Evolutionary conservation across 192 early-diverging fungal genomes (phyloP), one percentile per base, ranked within the genome.

Genomic region (Gryganskiella cystojenkinii): DNA sequence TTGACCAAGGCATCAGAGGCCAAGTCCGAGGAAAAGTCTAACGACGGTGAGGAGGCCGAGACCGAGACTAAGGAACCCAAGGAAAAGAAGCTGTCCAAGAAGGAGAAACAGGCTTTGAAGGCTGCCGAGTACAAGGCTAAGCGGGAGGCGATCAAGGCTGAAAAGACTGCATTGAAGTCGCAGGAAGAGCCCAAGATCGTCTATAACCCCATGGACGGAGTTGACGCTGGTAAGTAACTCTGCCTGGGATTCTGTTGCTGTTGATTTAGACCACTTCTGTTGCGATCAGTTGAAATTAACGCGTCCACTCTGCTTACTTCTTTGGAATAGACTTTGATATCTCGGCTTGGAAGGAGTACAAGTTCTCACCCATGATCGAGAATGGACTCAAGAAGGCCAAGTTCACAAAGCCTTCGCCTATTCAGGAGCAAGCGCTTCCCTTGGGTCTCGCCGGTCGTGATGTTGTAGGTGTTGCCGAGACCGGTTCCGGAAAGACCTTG

Each of bases 401-500:
- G 27, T 99, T 97, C 61, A 58, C 76, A 7, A 64, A 80, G 22
- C 97, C 97, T 1, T 97, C 96, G 0, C 91, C 91, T 25, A 99
- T 99, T 79, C 97, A 99, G 82, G 79, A 87, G 30, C 79, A 92
- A 59, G 84, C 92, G 2, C 80, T 99, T 22, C 85, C 89, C 40
- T 35, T 84, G n/a, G 88, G 92, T 3, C 71, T 96, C n/a, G 57
- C 58, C n/a, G 90, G 86, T 27, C 88, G 88, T n/a, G 90, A 99
- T 67, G 85, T 98, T 30, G 89, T 99, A 34, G 97, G 97, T 22
- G 93, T 93, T 10, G 96, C 97, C 2, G 94, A 96, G 67, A 99
- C 97, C 4, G 95, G 96, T 62, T 96, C 94, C 0, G 95, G 95
- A 44, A 97, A 99, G 82, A 99, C 97, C 5, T 82, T 99, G 55